These are phyloP conservation scores for Coix lacrymajobi DNA, from an alignment of 176 grass and related monocot genomes.

Conservation along the genomic window DNA sequence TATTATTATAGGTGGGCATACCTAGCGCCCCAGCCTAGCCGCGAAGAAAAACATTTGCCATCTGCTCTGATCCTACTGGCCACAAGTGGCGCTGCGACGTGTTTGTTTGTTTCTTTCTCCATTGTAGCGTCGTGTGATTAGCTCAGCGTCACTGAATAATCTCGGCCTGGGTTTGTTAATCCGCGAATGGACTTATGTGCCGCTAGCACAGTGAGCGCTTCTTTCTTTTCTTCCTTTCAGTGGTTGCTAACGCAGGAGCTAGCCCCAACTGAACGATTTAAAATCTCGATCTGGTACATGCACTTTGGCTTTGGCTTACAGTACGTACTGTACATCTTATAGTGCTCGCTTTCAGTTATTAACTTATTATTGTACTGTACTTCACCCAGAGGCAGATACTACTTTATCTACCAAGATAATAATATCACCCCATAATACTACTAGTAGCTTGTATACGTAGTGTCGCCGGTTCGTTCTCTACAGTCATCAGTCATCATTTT, in stretches of 20 bases:
- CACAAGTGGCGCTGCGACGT: background rate
- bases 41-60: slow-evolving; percentile 9
- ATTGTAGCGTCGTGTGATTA: background rate
- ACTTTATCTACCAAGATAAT: no score
- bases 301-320: background rate
- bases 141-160: background rate
- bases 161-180: background rate
- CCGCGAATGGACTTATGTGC: slow-evolving; percentile 11
- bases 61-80: background rate
- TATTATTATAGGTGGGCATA: slow-evolving; percentile 21
- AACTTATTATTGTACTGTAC: background rate
- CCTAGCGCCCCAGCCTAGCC: background rate
- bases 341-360: background rate
- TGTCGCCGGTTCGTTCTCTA: background rate
- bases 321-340: no score
- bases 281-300: background rate
- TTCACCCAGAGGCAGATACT: background rate
- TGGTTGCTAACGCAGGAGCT: background rate
- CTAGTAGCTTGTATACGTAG: no score
- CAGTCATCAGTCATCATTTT: no score
- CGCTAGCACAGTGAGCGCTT: background rate
- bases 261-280: background rate
- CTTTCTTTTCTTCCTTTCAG: background rate
- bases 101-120: background rate
- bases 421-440: no score